These are phyloP conservation scores for Mucor velutinosus DNA, from an alignment of 371 early-diverging fungal genomes.

Conservation along the genomic window DNA sequence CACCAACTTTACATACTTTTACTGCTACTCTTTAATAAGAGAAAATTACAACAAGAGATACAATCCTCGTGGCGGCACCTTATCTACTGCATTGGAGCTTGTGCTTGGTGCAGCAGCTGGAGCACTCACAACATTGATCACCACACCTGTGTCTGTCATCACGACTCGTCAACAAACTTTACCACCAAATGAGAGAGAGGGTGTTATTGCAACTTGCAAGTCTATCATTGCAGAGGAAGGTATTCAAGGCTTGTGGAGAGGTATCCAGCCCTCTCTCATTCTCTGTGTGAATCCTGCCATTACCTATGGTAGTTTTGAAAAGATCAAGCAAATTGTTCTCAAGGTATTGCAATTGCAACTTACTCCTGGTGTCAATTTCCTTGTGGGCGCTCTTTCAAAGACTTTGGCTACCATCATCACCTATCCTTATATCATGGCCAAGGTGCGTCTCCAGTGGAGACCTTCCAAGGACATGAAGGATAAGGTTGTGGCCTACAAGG, in stretches of 20 bases:
- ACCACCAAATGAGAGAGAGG: conserved; percentile 56
- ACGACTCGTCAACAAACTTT: conserved; percentile 85
- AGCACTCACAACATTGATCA: conserved; percentile 86
- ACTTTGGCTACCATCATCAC: conserved; percentile 87
- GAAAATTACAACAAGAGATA: conserved; percentile 51
- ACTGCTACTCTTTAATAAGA: conserved; percentile 86
- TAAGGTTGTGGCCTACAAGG: conserved; percentile 66
- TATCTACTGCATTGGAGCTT: conserved; percentile 77
- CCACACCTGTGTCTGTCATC: conserved; percentile 88
- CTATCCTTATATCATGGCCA: conserved; percentile 98
- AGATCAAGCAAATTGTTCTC: conserved; percentile 71
- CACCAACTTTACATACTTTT: conserved; percentile 94
- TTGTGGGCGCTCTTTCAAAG: conserved; percentile 91
- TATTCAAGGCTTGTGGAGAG: conserved; percentile 82
- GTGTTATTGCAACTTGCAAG: conserved; percentile 57
- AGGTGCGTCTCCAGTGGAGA: conserved; percentile 94
- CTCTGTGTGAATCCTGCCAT: conserved; percentile 96
- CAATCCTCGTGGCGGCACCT: conserved; percentile 29
- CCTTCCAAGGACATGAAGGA: conserved; percentile 68
- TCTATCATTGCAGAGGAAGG: conserved; percentile 87
- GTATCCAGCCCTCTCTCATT: conserved; percentile 88
- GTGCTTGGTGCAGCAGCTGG: conserved; percentile 93
- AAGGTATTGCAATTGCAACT: conserved; percentile 47
- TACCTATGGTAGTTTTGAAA: conserved; percentile 96
- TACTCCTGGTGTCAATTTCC: conserved; percentile 79